A percentile compares a stretch with the other conserved stretches of the same genome.
Conservation (phyloP, 2,329 filamentous ascomycete genomes). For the Penicillium frequentans region DNA sequence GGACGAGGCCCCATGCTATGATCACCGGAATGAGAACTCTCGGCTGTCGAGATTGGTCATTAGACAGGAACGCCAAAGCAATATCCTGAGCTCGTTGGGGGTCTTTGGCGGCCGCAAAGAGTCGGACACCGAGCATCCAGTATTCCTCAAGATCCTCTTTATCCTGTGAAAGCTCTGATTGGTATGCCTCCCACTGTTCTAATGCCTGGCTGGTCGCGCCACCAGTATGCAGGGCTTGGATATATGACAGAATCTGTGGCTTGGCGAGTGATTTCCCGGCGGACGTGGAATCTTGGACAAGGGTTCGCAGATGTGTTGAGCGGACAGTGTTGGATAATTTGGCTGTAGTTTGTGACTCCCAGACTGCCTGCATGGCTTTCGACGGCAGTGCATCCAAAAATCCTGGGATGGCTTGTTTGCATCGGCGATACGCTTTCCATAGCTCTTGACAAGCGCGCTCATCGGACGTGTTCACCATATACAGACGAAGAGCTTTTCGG, state of each 20-base stretch:
- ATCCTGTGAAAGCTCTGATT: slow-evolving; percentile 52
- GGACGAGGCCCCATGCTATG: slow-evolving; percentile 59
- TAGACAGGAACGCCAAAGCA: slow-evolving; percentile 44
- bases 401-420: slow-evolving; percentile 46
- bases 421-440: slow-evolving; percentile 54
- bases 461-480: slow-evolving; percentile 28
- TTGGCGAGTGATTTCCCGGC: slow-evolving; percentile 57
- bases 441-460: slow-evolving; percentile 36
- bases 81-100: slow-evolving; percentile 51
- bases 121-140: slow-evolving; percentile 51
- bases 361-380: slow-evolving; percentile 65
- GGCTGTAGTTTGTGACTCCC: slow-evolving; percentile 55
- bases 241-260: slow-evolving; percentile 63
- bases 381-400: slow-evolving; percentile 59
- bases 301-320: slow-evolving; percentile 60
- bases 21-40: slow-evolving; percentile 64
- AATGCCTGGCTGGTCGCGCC: slow-evolving; percentile 62
- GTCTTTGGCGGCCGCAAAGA: slow-evolving; percentile 51
- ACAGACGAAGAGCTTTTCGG: slow-evolving; percentile 37
- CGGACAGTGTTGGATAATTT: slow-evolving; percentile 49
- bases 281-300: slow-evolving; percentile 66
- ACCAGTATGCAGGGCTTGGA: slow-evolving; percentile 66
- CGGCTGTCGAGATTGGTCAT: slow-evolving; percentile 44
- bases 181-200: slow-evolving; percentile 62
- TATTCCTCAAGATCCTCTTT: slow-evolving; percentile 41